Base-by-base conservation (phyloP, 2,329 filamentous ascomycete genomes). In the Cladosporium sp. region DNA sequence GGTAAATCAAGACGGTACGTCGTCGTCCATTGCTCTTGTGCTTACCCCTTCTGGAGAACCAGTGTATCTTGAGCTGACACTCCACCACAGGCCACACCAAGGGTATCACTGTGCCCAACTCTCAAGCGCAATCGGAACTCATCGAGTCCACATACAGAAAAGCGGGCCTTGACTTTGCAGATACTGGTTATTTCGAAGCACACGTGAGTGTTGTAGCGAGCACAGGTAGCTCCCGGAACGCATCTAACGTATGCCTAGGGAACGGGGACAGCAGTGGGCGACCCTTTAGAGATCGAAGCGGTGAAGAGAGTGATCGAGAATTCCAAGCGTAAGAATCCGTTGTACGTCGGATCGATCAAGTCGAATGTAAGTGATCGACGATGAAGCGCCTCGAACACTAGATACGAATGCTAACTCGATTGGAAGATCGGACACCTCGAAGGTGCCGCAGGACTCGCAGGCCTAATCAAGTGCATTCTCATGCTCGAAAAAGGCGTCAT, bases 231-330 rank as follows among this genome's bases (percentile, higher is more conserved):
- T 28, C 21, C 13, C 18, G 28, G 10, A 28, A 23, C 16, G 18
- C 13, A 28, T 30, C 49, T 54, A 11, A 54, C 49, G 11, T 11
- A 16, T 13, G 32, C n/a, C 16, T 18, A 30, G 14, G 43, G 43
- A 7, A 75, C 73, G 21, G 73, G 71, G 5, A 79, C 77, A 32
- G 56, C 64, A 8, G 70, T 70, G 1, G 72, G 71, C 0, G 72
- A 75, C 58, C 72, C 73, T 11, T 65, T 67, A 18, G 73, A 76
- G 61, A 67, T 67, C 18, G 63, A 66, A 11, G 73, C 70, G 2
- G 71, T 75, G 13, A 66, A 62, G 53, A 67, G 30, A 18, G 16
- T n/a, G 48, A 46, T 60, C 58, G 67, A 14, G 10, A 71, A 48
- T n/a, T 21, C 34, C 7, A 57, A 23, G 10, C n/a, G 43, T 23